Percentiles rank a stretch among this genome's conserved stretches.
These are phyloP conservation scores for Rhizomucor miehei DNA, from an alignment of 371 early-diverging fungal species.

Conservation along the genomic window DNA sequence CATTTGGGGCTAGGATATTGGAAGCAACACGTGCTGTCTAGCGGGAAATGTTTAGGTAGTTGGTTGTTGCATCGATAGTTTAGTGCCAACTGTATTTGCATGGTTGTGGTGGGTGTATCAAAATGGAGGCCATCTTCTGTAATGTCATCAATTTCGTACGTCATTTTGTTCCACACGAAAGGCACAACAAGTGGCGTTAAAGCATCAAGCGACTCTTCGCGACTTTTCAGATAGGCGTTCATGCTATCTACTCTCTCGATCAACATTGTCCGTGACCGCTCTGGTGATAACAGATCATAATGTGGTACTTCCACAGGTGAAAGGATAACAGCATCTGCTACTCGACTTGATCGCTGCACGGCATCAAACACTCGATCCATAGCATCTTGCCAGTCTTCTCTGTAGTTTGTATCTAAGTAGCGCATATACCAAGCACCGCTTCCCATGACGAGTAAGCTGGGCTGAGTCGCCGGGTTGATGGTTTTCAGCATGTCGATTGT, in stretches of 20 bases:
- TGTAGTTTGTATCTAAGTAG: slow-evolving; percentile 30
- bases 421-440: slow-evolving; percentile 63
- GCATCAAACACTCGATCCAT: slow-evolving; percentile 42
- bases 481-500: slow-evolving; percentile 30
- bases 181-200: slow-evolving; percentile 40
- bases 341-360: slow-evolving; percentile 13
- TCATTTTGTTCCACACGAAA: slow-evolving; percentile 53
- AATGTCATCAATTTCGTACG: slow-evolving; percentile 23
- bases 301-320: slow-evolving; percentile 38
- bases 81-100: slow-evolving; percentile 56
- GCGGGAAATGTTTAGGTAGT: slow-evolving; percentile 41
- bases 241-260: slow-evolving; percentile 46
- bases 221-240: slow-evolving; percentile 49
- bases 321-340: slow-evolving; percentile 35
- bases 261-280: slow-evolving; percentile 36
- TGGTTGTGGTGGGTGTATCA: slow-evolving; percentile 33
- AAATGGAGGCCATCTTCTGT: slow-evolving; percentile 69
- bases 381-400: slow-evolving; percentile 41
- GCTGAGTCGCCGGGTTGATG: slow-evolving; percentile 18
- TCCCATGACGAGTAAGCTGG: slow-evolving; percentile 52
- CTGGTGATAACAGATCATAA: slow-evolving; percentile 29
- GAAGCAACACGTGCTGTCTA: slow-evolving; percentile 62
- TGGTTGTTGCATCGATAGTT: slow-evolving; percentile 63
- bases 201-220: slow-evolving; percentile 3
- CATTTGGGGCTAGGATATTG: slow-evolving; percentile 48